Base-by-base conservation (phyloP, 768 basidiomycete genomes). In the Calvatia gigantea region DNA sequence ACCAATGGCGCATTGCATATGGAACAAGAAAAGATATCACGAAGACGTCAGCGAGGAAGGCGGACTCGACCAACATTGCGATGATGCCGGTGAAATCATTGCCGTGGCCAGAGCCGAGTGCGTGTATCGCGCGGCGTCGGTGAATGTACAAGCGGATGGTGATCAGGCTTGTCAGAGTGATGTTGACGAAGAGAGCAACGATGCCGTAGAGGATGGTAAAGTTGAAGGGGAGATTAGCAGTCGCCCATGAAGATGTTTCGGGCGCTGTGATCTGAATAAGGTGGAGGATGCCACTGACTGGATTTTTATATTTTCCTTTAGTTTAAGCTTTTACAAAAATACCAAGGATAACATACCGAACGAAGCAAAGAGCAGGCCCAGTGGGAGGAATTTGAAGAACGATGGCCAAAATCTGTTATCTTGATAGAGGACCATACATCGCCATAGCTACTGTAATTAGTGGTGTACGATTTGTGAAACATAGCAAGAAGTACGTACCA, bases 251-350 rank as follows among this genome's bases (percentile, higher is more conserved):
- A 19, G 51, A 53, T 4, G 39, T 43, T 14, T 53, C 42, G 3
- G 41, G 51, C 17, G 51, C 51, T 32, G 51, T 53, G 29, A 53
- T 53, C 44, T 53, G 51, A 17, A 43, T 44, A 32, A 53, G 51
- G 42, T 53, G 51, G 12, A 53, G 51, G 11, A 53, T 33, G 7
- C 51, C 51, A n/a, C 8, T 44, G 14, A 53, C 51, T 53, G 19
- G 9, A n/a, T n/a, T n/a, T n/a, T n/a, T n/a, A 29, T 17, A 6
- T 14, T 12, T 0, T 15, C 46, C 21, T 7, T 53, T 23, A 53
- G 28, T 14, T 19, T 12, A 14, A 9, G 17, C 19, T n/a, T 5
- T 14, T 9, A 6, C 17, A 9, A 14, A n/a, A 32, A 44, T 17
- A 32, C 8, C 5, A 44, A 14, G 29, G 21, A 25, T 21, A 9